Conservation (phyloP, 495 filamentous ascomycete genomes). For the Xylaria curta region DNA sequence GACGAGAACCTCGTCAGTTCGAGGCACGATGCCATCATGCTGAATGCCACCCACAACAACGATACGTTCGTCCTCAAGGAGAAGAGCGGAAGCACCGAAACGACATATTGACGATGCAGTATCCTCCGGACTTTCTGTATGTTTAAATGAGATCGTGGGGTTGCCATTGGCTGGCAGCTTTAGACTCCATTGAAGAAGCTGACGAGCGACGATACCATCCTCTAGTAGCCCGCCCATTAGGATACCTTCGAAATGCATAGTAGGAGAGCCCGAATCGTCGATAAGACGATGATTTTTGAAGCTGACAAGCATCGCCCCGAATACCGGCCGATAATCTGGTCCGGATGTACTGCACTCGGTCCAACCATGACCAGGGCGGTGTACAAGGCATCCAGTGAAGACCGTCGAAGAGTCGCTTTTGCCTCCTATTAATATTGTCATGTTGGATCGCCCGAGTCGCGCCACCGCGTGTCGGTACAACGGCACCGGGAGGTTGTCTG, state of each 20-base stretch:
- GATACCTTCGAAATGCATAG: slow-evolving; percentile 55
- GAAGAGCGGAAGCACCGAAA: slow-evolving; percentile 45
- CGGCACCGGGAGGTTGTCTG: slow-evolving; percentile 65
- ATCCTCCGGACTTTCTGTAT: slow-evolving; percentile 13
- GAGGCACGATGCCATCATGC: slow-evolving; percentile 42
- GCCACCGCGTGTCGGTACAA: slow-evolving; percentile 78
- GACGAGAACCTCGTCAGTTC: slow-evolving; percentile 41
- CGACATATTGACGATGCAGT: slow-evolving; percentile 35
- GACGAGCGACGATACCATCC: slow-evolving; percentile 63
- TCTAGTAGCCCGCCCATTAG: slow-evolving; percentile 70
- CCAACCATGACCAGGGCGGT: slow-evolving; percentile 60
- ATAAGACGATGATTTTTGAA: slow-evolving; percentile 15
- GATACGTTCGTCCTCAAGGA: slow-evolving; percentile 34
- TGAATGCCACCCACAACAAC: slow-evolving; percentile 59
- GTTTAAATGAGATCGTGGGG: slow-evolving; percentile 36
- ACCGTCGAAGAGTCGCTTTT: slow-evolving; percentile 63
- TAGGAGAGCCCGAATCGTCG: not conserved
- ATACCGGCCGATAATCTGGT: slow-evolving; percentile 57
- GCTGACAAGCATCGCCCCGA: slow-evolving; percentile 60
- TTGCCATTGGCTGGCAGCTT: slow-evolving; percentile 31
- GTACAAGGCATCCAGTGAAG: slow-evolving; percentile 69
- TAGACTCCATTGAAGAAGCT: slow-evolving; percentile 61
- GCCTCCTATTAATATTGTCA: slow-evolving; percentile 73
- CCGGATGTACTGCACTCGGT: slow-evolving; percentile 44
- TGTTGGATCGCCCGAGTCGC: slow-evolving; percentile 50